These are phyloP conservation scores for Nitzschia sp. DNA, from an alignment of 108 stramenopile species.

Conservation along the genomic window DNA sequence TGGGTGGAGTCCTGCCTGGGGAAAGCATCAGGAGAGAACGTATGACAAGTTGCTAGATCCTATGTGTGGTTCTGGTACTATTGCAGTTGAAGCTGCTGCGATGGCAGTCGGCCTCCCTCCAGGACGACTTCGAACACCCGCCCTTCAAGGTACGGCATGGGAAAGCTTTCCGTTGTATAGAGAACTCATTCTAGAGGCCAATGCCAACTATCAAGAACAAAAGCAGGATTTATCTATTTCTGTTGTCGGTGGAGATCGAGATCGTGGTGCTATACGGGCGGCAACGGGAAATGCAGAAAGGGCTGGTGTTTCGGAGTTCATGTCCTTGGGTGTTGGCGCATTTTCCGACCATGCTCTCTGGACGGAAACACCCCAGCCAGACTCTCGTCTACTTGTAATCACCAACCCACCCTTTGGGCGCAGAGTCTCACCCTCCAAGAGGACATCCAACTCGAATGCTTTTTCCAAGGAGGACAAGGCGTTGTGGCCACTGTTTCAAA, in stretches of 20 bases:
- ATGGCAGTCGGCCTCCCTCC: constrained; percentile 62
- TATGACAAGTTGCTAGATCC: constrained; percentile 51
- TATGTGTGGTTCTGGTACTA: constrained; percentile 80
- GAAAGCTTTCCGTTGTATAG: constrained; percentile 40
- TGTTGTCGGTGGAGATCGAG: constrained; percentile 61
- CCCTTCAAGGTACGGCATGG: constrained; percentile 53
- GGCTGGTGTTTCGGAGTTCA: constrained; percentile 53
- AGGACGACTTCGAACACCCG: constrained; percentile 54
- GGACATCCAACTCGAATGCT: background rate
- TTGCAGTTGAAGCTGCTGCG: constrained; percentile 72
- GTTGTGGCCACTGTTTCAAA: constrained; percentile 26
- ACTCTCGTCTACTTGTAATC: constrained; percentile 38
- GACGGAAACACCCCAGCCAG: constrained; percentile 13
- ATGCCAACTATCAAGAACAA: background rate
- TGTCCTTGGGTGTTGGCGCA: constrained; percentile 40
- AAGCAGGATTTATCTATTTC: background rate
- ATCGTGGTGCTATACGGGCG: constrained; percentile 52
- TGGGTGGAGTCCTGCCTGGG: constrained; percentile 48
- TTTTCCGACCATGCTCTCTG: constrained; percentile 42
- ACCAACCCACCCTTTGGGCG: constrained; percentile 76
- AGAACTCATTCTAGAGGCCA: constrained; percentile 8
- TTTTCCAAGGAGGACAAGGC: background rate
- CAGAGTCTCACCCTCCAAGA: constrained; percentile 29
- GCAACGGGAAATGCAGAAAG: constrained; percentile 63
- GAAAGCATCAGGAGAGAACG: background rate